Evolutionary conservation across 352 stramenopile genomes (phyloP).

Genomic region (Thraustochytrium sp.): DNA sequence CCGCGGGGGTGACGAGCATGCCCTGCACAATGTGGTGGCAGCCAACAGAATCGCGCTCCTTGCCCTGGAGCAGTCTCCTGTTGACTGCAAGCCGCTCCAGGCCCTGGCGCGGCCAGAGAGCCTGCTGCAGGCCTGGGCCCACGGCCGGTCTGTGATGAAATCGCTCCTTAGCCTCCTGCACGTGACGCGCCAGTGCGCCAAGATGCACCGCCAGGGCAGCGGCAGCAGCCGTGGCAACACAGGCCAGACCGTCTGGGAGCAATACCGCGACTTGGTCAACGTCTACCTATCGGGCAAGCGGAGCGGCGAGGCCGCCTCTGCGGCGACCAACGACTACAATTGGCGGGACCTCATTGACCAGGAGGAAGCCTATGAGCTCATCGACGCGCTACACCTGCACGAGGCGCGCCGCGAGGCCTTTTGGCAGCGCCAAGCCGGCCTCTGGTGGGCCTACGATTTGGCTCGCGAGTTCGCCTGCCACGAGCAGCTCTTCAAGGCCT

Average conservation of each 20-base stretch:
- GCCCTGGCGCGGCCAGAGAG: not conserved
- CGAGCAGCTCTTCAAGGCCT: not conserved
- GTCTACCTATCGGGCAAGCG: not conserved
- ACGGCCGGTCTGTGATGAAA: not conserved
- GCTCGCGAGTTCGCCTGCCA: not conserved
- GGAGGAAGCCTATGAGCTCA: not conserved
- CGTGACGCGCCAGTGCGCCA: not conserved
- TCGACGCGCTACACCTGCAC: not conserved
- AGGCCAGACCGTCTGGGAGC: too few relatives aligned
- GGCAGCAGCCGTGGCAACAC: too few relatives aligned
- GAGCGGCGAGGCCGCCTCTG: not conserved
- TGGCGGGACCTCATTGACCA: not conserved
- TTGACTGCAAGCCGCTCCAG: not conserved
- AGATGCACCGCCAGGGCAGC: not conserved
- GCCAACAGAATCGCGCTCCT: not conserved
- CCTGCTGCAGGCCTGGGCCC: not conserved
- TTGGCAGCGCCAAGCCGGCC: not conserved
- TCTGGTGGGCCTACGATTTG: not conserved
- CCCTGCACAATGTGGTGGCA: not conserved
- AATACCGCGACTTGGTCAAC: not conserved
- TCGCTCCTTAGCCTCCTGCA: not conserved
- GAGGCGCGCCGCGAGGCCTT: not conserved
- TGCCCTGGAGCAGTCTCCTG: not conserved
- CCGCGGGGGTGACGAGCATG: not conserved
- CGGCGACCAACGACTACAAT: not conserved